Evolutionary conservation across 2,329 filamentous ascomycete species (phyloP).

Genomic region (Aureobasidium sp.): DNA sequence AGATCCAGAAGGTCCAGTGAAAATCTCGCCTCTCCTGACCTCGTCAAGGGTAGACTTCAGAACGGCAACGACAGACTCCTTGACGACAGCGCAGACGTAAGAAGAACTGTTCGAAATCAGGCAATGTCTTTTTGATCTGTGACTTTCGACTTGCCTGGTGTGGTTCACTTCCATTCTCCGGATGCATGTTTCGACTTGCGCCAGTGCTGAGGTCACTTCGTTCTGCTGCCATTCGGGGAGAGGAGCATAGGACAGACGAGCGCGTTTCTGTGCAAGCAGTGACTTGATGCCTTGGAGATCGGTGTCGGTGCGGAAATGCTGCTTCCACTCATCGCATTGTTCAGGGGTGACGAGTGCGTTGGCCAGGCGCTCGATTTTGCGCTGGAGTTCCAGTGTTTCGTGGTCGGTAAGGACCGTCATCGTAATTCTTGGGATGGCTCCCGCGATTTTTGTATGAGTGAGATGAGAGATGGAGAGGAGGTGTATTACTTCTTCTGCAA

Average conservation of each 20-base stretch:
- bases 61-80: not conserved
- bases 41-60: not conserved
- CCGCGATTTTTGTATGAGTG: not conserved
- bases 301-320: conserved; percentile 1
- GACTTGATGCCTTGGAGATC: conserved; percentile 3
- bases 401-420: conserved; percentile 1
- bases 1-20: not conserved
- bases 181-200: not conserved
- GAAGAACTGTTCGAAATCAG: not conserved
- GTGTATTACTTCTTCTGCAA: not conserved
- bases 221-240: not conserved
- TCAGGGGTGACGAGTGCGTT: not conserved
- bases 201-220: not conserved
- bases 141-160: not conserved
- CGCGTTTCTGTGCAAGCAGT: not conserved
- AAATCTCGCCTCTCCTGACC: not conserved
- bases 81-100: not conserved
- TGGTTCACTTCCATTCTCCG: not conserved
- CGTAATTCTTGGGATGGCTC: not conserved
- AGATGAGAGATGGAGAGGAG: not conserved
- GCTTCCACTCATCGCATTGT: not conserved
- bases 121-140: not conserved
- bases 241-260: not conserved
- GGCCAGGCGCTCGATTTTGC: not conserved
- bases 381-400: not conserved